phyloP scores from a whole-genome alignment of 1,284 basidiomycete genomes.

The Apiotrichum veenhuisii region DNA sequence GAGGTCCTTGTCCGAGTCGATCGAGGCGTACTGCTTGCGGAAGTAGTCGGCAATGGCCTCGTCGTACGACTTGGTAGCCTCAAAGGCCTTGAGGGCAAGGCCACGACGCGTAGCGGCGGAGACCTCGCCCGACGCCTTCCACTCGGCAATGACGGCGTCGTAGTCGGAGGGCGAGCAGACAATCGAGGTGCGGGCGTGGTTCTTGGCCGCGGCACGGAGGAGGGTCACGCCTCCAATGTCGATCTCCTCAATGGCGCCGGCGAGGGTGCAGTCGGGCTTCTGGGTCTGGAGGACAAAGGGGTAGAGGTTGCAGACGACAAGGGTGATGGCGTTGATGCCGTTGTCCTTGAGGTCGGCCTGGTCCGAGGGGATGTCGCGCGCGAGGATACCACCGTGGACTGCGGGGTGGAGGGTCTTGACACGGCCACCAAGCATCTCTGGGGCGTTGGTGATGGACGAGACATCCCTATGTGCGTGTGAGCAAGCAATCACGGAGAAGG shows the following conservation, averaged over 20 bases:
- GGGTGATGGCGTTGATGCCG: conserved; percentile 80
- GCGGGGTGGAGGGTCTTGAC: conserved; percentile 99
- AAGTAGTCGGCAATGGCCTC: conserved; percentile 96
- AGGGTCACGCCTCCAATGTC: conserved; percentile 99
- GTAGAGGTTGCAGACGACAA: conserved; percentile 99
- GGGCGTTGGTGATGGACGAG: conserved; percentile 94
- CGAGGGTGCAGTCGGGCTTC: conserved; percentile 81
- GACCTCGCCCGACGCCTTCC: conserved; percentile 65
- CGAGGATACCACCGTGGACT: conserved; percentile 94
- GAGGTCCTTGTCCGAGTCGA: conserved; percentile 62
- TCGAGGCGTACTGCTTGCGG: conserved; percentile 87
- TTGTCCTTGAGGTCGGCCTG: conserved; percentile 75
- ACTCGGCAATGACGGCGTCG: conserved; percentile 70
- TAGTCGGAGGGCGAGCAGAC: conserved; percentile 96
- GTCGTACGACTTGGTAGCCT: conserved; percentile 93
- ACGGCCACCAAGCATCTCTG: conserved; percentile 98
- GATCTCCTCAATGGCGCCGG: conserved; percentile 93
- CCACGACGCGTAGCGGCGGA: conserved; percentile 68
- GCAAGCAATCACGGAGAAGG: neutral
- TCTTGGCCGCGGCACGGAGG: conserved; percentile 96
- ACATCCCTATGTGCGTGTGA: conserved; percentile 68
- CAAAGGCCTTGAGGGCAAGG: conserved; percentile 95
- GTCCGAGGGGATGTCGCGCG: conserved; percentile 81
- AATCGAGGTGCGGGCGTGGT: conserved; percentile 89
- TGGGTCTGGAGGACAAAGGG: conserved; percentile 91